Evolutionary conservation across 163 green algal genomes (phyloP), one percentile per base, ranked within the genome.

Genomic region (Volvox carteri): DNA sequence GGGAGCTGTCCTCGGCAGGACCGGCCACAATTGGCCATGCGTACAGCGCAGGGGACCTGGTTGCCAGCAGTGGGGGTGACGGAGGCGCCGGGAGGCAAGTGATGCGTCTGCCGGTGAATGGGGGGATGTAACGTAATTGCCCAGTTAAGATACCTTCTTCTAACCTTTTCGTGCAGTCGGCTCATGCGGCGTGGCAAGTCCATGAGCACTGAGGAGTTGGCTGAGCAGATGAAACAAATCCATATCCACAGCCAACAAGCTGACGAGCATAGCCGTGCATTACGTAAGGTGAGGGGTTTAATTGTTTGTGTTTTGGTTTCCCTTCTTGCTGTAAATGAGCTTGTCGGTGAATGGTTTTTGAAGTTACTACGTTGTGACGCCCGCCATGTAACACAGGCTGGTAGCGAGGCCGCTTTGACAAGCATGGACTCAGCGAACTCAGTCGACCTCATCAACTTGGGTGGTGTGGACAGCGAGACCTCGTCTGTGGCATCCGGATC

Each of bases 181-280:
- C 11, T 48, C 2, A 33, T 4, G 4, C 72, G 72, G 6, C 84
- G 84, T 30, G 72, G 72, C 54, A 89, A 89, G 54, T 84, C 84
- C 19, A 77, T 84, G 44, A 84, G 67, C 54, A 84, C 84, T 28
- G 72, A 89, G 54, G 54, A 89, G 72, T 30, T 89, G 39, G 30
- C 19, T 18, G 84, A 84, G 54, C 72, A 84, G 52, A 33, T 89
- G 39, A 81, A 62, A 60, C 72, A 67, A 37, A 60, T 58, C 0
- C 72, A 84, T 44, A 41, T 84, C 8, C 39, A 67, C 4, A 84
- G 72, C 39, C 39, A 84, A 73, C 72, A 76, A 30, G 46, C 41
- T 19, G 84, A 89, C n/a, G 84, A 89, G 52, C 50, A 79, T 37
- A 30, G 35, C 9, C 33, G 81, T 5, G 46, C 81, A 21, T n/a